Percentiles rank a stretch among this genome's conserved stretches.
phyloP scores from a whole-genome alignment of 192 early-diverging fungal genomes.

The Dissophora globulifera region DNA sequence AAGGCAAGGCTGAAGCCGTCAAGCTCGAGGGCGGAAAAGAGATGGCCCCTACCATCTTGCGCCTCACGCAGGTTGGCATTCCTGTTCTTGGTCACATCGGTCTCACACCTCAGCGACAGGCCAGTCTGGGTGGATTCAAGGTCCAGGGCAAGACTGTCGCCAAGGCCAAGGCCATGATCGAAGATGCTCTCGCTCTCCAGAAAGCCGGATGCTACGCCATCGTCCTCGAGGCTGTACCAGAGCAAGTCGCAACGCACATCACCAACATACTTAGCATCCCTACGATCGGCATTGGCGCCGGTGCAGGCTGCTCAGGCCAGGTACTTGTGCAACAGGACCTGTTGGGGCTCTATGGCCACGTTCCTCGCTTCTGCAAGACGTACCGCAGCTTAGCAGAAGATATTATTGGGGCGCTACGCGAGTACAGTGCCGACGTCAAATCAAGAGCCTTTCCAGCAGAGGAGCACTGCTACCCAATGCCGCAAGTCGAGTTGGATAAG shows the following conservation, averaged over 20 bases:
- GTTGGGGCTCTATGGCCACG: conserved; percentile 91
- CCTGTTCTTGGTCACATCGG: conserved; percentile 97
- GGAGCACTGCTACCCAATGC: conserved; percentile 86
- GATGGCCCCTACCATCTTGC: conserved; percentile 78
- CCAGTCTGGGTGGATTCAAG: conserved; percentile 88
- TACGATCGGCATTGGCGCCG: conserved; percentile 99
- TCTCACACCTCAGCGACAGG: conserved; percentile 92
- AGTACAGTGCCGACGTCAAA: conserved; percentile 85
- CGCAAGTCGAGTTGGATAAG: conserved; percentile 58
- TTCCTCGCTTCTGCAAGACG: conserved; percentile 90
- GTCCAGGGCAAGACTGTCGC: conserved; percentile 90
- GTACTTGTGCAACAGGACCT: conserved; percentile 94
- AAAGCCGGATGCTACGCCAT: conserved; percentile 91
- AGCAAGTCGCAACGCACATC: conserved; percentile 86
- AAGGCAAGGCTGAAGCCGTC: conserved; percentile 92
- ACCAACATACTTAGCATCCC: conserved; percentile 83
- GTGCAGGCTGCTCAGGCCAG: conserved; percentile 88
- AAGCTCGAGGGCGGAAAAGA: conserved; percentile 96
- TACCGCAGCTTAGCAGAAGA: conserved; percentile 82
- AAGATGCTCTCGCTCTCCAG: conserved; percentile 91
- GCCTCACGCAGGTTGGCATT: conserved; percentile 87
- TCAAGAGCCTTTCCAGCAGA: conserved; percentile 78
- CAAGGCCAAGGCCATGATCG: conserved; percentile 78
- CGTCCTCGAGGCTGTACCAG: conserved; percentile 93
- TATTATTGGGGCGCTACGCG: conserved; percentile 75